Percentiles rank a stretch among this genome's conserved stretches.
These are phyloP conservation scores for Camellia japonica DNA, from an alignment of 148 eudicot species.

Conservation along the genomic window DNA sequence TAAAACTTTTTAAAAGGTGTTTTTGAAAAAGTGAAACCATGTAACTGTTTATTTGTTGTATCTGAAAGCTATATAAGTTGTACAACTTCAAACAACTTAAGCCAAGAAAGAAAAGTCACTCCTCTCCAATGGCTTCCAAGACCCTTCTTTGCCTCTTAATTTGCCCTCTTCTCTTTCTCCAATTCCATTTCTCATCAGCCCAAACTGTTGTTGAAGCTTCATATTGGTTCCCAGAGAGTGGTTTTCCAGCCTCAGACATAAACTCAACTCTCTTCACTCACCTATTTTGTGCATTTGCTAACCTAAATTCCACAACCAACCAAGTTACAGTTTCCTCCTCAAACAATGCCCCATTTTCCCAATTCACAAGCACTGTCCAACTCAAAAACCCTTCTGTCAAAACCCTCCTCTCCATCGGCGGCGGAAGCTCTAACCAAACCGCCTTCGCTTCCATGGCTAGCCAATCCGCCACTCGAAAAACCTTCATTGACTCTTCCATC, in stretches of 20 bases:
- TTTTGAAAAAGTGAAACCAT: no score
- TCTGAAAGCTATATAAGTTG: no score
- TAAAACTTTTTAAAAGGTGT: no score
- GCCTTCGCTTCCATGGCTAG: conserved; percentile 43
- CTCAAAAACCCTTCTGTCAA: conserved; percentile 36
- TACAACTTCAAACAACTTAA: no score
- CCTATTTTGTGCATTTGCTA: conserved; percentile 65
- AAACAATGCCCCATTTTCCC: conserved; percentile 19
- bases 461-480: conserved; percentile 29
- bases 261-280: conserved; percentile 71
- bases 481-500: conserved; percentile 59
- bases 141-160: conserved; percentile 3
- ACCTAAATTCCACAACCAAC: conserved; percentile 32
- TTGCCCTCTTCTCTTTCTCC: conserved; percentile 9
- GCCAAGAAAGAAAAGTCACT: background rate
- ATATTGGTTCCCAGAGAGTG: conserved; percentile 59
- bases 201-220: conserved; percentile 36
- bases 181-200: conserved; percentile 8
- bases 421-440: conserved; percentile 12
- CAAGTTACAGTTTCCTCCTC: conserved; percentile 34
- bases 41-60: no score
- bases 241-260: conserved; percentile 32
- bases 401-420: conserved; percentile 62
- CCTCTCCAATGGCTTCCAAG: conserved; percentile 22
- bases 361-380: conserved; percentile 42